phyloP scores from a whole-genome alignment of 441 rosid genomes.

The Corymbia citriodora region DNA sequence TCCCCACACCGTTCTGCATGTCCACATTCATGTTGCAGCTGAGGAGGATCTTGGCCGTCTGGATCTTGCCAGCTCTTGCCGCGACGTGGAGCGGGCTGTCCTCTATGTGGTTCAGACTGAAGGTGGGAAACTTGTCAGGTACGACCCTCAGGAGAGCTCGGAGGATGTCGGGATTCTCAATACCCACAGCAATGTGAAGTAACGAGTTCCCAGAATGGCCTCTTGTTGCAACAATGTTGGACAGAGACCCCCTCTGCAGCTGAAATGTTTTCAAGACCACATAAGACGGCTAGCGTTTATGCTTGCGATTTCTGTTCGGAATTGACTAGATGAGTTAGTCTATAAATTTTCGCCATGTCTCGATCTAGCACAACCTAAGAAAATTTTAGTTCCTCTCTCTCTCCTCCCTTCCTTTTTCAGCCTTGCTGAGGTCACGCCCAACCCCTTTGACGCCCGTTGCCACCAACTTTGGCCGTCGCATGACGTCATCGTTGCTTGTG shows the following conservation, averaged over 20 bases:
- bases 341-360: neutral
- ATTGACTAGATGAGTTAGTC: neutral
- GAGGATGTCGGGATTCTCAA: neutral
- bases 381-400: neutral
- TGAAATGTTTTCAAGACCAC: neutral
- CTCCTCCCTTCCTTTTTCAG: too few relatives aligned
- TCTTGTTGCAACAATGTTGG: neutral
- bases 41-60: neutral
- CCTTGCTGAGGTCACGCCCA: too few relatives aligned
- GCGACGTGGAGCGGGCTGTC: neutral
- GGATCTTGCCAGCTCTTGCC: neutral
- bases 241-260: neutral
- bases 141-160: neutral
- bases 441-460: neutral
- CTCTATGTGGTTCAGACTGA: neutral
- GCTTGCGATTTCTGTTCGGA: too few relatives aligned
- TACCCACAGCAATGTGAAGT: neutral
- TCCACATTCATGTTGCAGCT: too few relatives aligned
- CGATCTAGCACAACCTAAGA: neutral
- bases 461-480: neutral
- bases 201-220: neutral
- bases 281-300: too few relatives aligned
- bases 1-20: neutral
- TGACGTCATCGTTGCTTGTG: neutral
- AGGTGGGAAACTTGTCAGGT: neutral